Evolutionary conservation across 352 stramenopile species (phyloP).

Genomic region (Globisporangium paddicum): DNA sequence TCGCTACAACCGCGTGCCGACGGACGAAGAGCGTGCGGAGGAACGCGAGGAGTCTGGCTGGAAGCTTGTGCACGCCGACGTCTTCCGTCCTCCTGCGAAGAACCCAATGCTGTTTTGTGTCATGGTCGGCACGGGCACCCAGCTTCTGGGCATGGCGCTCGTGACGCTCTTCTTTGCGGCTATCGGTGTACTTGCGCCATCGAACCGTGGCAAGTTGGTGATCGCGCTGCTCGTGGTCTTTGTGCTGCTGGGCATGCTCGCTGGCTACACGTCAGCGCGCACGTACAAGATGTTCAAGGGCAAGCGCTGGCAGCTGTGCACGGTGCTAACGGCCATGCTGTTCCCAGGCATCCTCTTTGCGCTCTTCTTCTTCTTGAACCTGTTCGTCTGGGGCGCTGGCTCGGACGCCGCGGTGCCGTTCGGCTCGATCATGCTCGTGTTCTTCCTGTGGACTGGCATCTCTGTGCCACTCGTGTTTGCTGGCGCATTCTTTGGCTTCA

Average conservation of each 20-base stretch:
- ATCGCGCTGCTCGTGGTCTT: constrained; percentile 98
- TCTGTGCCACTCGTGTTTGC: constrained; percentile 98
- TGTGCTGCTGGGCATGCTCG: constrained; percentile 94
- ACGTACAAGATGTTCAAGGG: constrained; percentile 99
- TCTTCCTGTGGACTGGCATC: constrained; percentile 99
- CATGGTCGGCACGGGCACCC: constrained; percentile 96
- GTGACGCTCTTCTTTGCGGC: constrained; percentile 97
- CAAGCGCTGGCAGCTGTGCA: constrained; percentile 97
- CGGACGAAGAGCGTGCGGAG: constrained; percentile 96
- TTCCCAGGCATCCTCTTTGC: constrained; percentile 97
- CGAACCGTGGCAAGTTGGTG: constrained; percentile 97
- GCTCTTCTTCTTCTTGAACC: constrained; percentile 97
- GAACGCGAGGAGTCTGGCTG: constrained; percentile 98
- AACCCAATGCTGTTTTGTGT: constrained; percentile 97
- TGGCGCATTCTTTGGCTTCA: constrained; percentile 98
- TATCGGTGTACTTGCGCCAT: constrained; percentile 94
- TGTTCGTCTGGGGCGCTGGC: constrained; percentile 93
- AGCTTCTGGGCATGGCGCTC: constrained; percentile 95
- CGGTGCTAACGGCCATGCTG: constrained; percentile 92
- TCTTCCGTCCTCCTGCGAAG: constrained; percentile 96
- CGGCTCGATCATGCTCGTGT: constrained; percentile 95
- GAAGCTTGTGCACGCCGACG: constrained; percentile 99
- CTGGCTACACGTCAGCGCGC: constrained; percentile 94
- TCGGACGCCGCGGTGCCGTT: constrained; percentile 95
- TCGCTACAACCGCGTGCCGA: constrained; percentile 96